Conservation (phyloP, 202 grass and related monocot genomes). For the Sporobolus alterniflorus region DNA sequence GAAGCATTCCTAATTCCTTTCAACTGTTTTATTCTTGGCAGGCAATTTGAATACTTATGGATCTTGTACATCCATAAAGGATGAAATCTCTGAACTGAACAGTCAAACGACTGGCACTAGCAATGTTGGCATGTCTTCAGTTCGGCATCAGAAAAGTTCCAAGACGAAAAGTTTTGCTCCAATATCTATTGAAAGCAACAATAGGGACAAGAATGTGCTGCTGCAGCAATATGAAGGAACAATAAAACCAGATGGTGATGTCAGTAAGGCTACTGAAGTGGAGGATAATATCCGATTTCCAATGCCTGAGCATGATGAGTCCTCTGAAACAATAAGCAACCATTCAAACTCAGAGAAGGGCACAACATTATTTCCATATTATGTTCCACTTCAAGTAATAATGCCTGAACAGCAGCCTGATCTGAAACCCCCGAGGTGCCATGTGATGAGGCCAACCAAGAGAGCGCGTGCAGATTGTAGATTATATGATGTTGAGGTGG, state of each 20-base stretch:
- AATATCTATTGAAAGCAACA: slow-evolving; percentile 27
- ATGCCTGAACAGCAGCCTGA: slow-evolving; percentile 37
- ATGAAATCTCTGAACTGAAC: slow-evolving; percentile 31
- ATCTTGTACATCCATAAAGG: slow-evolving; percentile 54
- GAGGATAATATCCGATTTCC: slow-evolving; percentile 19
- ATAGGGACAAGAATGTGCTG: slow-evolving; percentile 19
- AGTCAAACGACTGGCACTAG: slow-evolving; percentile 35
- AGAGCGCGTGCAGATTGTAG: slow-evolving; percentile 38
- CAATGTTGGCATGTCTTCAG: slow-evolving; percentile 29
- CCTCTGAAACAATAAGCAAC: slow-evolving; percentile 57
- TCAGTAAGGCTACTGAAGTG: slow-evolving; percentile 38
- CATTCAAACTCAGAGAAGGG: slow-evolving; percentile 54
- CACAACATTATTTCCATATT: slow-evolving; percentile 27
- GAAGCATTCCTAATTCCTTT: slow-evolving; percentile 38
- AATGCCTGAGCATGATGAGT: slow-evolving; percentile 42
- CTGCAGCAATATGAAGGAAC: slow-evolving; percentile 28
- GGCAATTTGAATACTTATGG: slow-evolving; percentile 45
- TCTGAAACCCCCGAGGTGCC: slow-evolving; percentile 39
- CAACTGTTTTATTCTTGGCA: slow-evolving; percentile 46
- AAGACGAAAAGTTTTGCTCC: slow-evolving; percentile 54
- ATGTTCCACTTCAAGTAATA: slow-evolving; percentile 46
- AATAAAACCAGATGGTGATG: slow-evolving; percentile 32
- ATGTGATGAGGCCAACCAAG: slow-evolving; percentile 67
- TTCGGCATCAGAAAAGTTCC: slow-evolving; percentile 43
- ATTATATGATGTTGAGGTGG: slow-evolving; percentile 84